A percentile compares a stretch with the other conserved stretches of the same genome.
These are phyloP conservation scores for Eimeria maxima DNA, from an alignment of 169 alveolate species.

Conservation along the genomic window DNA sequence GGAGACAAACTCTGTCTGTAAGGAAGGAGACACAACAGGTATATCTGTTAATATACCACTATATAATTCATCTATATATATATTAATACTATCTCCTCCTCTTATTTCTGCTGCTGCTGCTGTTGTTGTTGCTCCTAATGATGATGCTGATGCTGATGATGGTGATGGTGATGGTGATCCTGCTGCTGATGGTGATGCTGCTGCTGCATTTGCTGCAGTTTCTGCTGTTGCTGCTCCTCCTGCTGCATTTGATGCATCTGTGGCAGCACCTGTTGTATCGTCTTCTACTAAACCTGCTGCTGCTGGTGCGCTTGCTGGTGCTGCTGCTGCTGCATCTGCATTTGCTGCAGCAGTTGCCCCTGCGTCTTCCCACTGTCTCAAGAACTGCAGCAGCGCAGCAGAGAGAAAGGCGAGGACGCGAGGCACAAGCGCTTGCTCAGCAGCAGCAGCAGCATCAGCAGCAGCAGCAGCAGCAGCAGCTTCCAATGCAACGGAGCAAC, in stretches of 20 bases:
- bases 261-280: no score
- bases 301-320: background rate
- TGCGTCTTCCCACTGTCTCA: background rate
- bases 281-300: background rate
- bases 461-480: conserved; percentile 62
- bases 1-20: background rate
- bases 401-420: conserved; percentile 14
- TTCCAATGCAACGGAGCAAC: background rate
- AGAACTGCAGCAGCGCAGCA: background rate
- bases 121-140: no score
- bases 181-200: no score
- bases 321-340: background rate
- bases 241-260: no score
- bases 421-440: background rate
- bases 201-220: no score
- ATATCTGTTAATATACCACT: background rate
- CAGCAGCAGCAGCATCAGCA: background rate
- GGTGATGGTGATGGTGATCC: no score
- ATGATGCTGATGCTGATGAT: no score
- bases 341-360: no score
- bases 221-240: no score
- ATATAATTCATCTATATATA: background rate
- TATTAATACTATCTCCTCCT: no score
- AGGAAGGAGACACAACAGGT: background rate
- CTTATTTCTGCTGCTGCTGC: no score